phyloP scores from a whole-genome alignment of 345 rosid genomes.

The Rhizophora mangle region DNA sequence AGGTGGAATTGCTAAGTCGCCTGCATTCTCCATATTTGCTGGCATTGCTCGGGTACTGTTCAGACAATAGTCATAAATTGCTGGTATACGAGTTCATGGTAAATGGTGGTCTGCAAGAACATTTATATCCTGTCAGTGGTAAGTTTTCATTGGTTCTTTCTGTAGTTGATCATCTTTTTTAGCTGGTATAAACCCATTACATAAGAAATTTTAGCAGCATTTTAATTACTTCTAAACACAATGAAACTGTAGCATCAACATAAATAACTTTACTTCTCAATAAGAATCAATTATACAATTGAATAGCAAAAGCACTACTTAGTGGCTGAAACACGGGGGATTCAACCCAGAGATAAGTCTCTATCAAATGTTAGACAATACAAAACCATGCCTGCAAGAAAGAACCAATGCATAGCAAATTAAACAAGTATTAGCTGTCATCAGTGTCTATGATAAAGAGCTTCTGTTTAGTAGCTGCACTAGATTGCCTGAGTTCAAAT shows the following conservation, averaged over 20 bases:
- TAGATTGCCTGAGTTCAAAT: slow-evolving; percentile 6
- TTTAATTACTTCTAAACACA: background rate
- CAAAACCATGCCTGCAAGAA: background rate
- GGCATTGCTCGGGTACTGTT: slow-evolving; percentile 33
- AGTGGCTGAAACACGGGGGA: background rate
- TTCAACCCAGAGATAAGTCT: background rate
- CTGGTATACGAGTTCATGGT: slow-evolving; percentile 34
- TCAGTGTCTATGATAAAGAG: background rate
- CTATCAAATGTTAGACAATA: background rate
- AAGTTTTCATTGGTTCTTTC: slow-evolving; percentile 17
- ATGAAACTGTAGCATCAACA: background rate
- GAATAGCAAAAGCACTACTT: background rate
- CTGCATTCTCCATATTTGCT: slow-evolving; percentile 31
- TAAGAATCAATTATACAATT: background rate
- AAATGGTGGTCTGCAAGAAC: slow-evolving; percentile 70
- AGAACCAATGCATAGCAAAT: background rate
- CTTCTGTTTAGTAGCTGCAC: background rate
- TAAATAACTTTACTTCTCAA: background rate
- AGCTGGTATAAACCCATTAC: background rate
- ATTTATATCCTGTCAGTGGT: slow-evolving; percentile 67
- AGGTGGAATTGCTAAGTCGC: slow-evolving; percentile 80
- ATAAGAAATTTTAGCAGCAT: background rate
- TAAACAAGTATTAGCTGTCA: background rate
- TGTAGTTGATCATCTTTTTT: background rate
- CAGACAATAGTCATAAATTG: slow-evolving; percentile 20